Percentiles rank a stretch among this genome's conserved stretches.
Evolutionary conservation across 2,329 filamentous ascomycete species (phyloP).

Genomic region (Fusarium hostae): DNA sequence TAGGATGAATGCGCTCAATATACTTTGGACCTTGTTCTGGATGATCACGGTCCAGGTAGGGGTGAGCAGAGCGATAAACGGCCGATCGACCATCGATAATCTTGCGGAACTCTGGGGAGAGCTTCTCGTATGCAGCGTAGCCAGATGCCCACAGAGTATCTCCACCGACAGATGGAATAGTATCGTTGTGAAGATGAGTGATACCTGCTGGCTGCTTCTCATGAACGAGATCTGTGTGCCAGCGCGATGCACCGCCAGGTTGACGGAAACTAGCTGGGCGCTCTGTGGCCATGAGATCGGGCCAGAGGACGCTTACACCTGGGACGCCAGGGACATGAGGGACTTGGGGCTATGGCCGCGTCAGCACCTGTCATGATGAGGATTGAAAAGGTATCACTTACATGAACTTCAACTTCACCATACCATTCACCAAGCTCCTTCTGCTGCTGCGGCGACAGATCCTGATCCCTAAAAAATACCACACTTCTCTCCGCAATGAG

Average conservation of each 20-base stretch:
- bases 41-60: slow-evolving; percentile 72
- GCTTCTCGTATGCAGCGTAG: slow-evolving; percentile 78
- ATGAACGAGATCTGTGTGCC: slow-evolving; percentile 78
- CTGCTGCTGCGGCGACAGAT: slow-evolving; percentile 70
- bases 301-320: slow-evolving; percentile 77
- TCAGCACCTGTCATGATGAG: accelerated
- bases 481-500: slow-evolving; percentile 72
- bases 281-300: slow-evolving; percentile 73
- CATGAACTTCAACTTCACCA: slow-evolving; percentile 75
- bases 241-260: slow-evolving; percentile 73
- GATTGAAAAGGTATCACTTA: slow-evolving; percentile 49
- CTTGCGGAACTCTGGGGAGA: slow-evolving; percentile 75
- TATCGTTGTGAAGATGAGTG: slow-evolving; percentile 77
- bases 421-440: slow-evolving; percentile 71
- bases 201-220: slow-evolving; percentile 77
- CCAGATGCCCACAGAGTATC: slow-evolving; percentile 80
- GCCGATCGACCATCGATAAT: slow-evolving; percentile 75
- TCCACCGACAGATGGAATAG: slow-evolving; percentile 71
- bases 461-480: slow-evolving; percentile 74
- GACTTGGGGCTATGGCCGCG: slow-evolving; percentile 68
- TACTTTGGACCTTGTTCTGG: slow-evolving; percentile 70
- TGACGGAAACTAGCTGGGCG: slow-evolving; percentile 69
- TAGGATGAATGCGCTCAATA: slow-evolving; percentile 74
- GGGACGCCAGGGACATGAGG: slow-evolving; percentile 75
- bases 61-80: slow-evolving; percentile 73